Percentiles rank a stretch among this genome's conserved stretches.
Conservation (phyloP, 352 stramenopile genomes). For the Pythium vanterpoolii region DNA sequence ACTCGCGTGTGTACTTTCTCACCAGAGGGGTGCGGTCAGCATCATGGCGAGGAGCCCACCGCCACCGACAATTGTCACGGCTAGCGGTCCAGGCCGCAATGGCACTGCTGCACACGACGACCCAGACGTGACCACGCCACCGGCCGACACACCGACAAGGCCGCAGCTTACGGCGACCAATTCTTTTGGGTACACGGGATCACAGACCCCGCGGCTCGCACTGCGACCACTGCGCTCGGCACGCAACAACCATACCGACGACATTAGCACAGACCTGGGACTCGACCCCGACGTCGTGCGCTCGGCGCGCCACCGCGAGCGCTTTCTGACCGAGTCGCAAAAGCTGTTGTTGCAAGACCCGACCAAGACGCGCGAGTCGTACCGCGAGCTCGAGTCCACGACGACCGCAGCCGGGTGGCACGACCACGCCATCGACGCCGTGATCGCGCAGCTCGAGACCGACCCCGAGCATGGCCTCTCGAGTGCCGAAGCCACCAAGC, state of each 20-base stretch:
- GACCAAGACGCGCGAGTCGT: constrained; percentile 35
- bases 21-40: no score
- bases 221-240: constrained; percentile 17
- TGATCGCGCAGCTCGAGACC: constrained; percentile 32
- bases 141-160: constrained; percentile 8
- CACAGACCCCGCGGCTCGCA: constrained; percentile 20
- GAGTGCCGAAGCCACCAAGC: constrained; percentile 17
- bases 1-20: no score
- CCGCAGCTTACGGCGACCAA: neutral
- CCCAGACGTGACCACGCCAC: neutral
- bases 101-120: no score
- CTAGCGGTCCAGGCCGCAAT: no score
- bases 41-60: no score
- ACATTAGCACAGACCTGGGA: neutral
- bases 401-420: constrained; percentile 29
- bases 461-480: constrained; percentile 18
- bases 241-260: neutral
- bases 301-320: constrained; percentile 22
- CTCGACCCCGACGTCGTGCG: constrained; percentile 1
- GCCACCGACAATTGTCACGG: no score
- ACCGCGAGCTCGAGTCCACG: constrained; percentile 32
- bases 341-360: constrained; percentile 31
- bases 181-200: constrained; percentile 25
- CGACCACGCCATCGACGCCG: constrained; percentile 24
- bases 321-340: constrained; percentile 37